A percentile compares a stretch with the other conserved stretches of the same genome.
These are phyloP conservation scores for Tolypocladium ovalisporum DNA, from an alignment of 2,329 filamentous ascomycete species.

Conservation along the genomic window DNA sequence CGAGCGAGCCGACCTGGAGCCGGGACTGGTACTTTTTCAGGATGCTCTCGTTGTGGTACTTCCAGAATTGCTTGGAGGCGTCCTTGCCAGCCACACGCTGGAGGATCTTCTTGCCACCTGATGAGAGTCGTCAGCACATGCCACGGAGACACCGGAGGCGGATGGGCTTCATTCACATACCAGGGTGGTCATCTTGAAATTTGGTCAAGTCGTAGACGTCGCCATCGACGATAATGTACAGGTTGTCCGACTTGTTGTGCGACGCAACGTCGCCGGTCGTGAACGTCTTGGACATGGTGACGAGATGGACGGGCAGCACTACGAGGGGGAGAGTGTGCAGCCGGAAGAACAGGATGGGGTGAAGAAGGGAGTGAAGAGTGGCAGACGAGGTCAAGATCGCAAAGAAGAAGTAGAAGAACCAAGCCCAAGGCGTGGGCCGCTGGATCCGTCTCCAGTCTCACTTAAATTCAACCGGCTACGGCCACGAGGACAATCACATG, in stretches of 20 bases:
- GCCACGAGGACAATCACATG: background rate
- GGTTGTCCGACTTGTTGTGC: constrained; percentile 77
- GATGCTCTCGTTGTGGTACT: constrained; percentile 75
- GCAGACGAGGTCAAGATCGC: background rate
- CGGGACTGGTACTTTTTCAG: constrained; percentile 75
- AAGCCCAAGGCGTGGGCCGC: background rate
- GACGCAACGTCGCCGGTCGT: constrained; percentile 74
- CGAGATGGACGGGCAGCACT: background rate
- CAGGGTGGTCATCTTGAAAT: constrained; percentile 77
- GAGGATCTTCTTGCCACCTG: constrained; percentile 55
- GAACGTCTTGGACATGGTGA: constrained; percentile 77
- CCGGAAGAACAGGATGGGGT: background rate
- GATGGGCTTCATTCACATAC: constrained; percentile 29
- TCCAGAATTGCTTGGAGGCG: constrained; percentile 58
- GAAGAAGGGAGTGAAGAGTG: background rate
- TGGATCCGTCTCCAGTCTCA: background rate
- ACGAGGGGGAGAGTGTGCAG: background rate
- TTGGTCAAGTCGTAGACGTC: constrained; percentile 94
- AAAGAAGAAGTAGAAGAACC: background rate
- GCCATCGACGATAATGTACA: constrained; percentile 87
- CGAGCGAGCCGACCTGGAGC: constrained; percentile 76
- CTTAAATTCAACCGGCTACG: background rate
- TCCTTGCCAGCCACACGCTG: constrained; percentile 54
- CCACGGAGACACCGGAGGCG: background rate
- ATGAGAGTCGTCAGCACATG: background rate